Evolutionary conservation across 2,329 filamentous ascomycete genomes (phyloP).

Genomic region (Neonectria magnoliae): DNA sequence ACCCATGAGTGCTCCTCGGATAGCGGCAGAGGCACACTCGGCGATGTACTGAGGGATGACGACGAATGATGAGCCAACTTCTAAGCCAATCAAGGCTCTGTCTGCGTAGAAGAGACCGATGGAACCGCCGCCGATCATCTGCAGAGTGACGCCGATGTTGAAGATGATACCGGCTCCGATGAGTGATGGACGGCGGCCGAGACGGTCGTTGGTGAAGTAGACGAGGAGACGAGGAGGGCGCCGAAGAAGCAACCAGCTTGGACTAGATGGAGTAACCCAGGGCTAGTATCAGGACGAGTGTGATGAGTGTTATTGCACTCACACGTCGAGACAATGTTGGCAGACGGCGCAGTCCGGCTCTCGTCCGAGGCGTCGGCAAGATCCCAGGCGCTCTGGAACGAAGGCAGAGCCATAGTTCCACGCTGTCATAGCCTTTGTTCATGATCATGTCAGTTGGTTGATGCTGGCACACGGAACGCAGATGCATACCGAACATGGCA

Average conservation of each 20-base stretch:
- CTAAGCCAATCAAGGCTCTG: slow-evolving; percentile 61
- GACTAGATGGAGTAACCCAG: not conserved
- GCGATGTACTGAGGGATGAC: slow-evolving; percentile 68
- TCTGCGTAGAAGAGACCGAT: slow-evolving; percentile 66
- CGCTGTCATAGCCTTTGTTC: slow-evolving; percentile 20
- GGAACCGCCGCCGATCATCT: slow-evolving; percentile 55
- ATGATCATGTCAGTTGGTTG: not conserved
- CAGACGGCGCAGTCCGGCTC: slow-evolving; percentile 9
- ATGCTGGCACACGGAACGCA: no score
- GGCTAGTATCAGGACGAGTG: not conserved
- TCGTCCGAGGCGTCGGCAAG: slow-evolving; percentile 8
- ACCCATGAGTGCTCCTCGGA: slow-evolving; percentile 62
- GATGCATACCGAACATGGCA: slow-evolving; percentile 22
- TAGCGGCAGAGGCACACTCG: slow-evolving; percentile 63
- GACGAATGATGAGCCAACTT: slow-evolving; percentile 60
- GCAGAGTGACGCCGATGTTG: slow-evolving; percentile 60
- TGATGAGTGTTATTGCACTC: not conserved
- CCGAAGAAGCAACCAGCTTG: slow-evolving; percentile 67
- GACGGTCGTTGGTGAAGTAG: slow-evolving; percentile 64
- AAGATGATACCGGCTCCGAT: slow-evolving; percentile 62
- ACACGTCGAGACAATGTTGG: slow-evolving; percentile 26
- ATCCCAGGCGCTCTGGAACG: slow-evolving; percentile 20
- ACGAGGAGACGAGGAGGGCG: slow-evolving; percentile 62
- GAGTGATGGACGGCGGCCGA: slow-evolving; percentile 63
- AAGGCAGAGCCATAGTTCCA: slow-evolving; percentile 19